Evolutionary conservation across 2,329 filamentous ascomycete species (phyloP).

Genomic region (Zymoseptoria tritici): DNA sequence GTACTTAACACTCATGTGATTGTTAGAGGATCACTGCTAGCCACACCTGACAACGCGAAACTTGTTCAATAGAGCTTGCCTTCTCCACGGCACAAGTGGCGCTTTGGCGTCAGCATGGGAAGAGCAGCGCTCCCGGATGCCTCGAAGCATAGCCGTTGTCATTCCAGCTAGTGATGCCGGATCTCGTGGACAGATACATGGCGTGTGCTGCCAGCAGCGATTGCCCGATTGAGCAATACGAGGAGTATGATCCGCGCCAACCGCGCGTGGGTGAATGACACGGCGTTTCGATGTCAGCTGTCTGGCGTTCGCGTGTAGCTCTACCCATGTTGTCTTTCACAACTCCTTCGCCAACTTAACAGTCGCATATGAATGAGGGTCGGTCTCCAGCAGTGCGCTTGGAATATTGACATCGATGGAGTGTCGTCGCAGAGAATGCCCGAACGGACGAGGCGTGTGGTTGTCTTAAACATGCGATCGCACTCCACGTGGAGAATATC

Average conservation of each 20-base stretch:
- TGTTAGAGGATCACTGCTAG: too few species aligned
- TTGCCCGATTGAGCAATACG: background rate
- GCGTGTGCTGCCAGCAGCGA: background rate
- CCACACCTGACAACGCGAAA: too few species aligned
- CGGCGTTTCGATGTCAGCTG: background rate
- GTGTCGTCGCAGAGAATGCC: background rate
- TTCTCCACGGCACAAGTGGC: too few species aligned
- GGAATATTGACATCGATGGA: background rate
- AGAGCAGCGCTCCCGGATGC: background rate
- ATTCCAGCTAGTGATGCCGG: background rate
- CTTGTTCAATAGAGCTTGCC: too few species aligned
- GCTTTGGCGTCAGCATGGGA: background rate
- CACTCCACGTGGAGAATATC: background rate
- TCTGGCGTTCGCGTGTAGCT: background rate
- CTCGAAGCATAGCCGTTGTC: background rate
- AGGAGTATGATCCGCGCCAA: background rate
- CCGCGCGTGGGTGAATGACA: background rate
- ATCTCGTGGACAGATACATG: background rate
- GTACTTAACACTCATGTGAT: too few species aligned
- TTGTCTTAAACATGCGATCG: background rate
- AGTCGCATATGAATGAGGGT: background rate
- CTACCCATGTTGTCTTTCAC: background rate
- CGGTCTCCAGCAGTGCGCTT: background rate
- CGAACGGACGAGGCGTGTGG: background rate
- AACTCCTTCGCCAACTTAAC: background rate